A percentile compares a stretch with the other conserved stretches of the same genome.
These are phyloP conservation scores for Pyricularia grisea DNA, from an alignment of 2,329 filamentous ascomycete species.

Conservation along the genomic window DNA sequence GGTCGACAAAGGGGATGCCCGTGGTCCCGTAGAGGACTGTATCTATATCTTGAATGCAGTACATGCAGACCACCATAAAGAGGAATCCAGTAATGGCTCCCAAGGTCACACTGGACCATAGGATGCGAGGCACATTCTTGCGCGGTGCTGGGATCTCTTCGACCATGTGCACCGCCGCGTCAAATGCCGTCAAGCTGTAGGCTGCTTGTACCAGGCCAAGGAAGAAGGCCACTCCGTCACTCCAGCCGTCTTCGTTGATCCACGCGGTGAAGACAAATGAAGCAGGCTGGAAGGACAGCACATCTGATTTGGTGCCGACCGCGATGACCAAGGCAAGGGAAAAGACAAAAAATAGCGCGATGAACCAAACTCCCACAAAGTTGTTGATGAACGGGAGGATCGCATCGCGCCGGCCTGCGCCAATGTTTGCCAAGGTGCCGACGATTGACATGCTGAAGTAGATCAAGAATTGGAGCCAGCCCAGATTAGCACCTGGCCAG, in stretches of 20 bases:
- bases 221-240: constrained; percentile 12
- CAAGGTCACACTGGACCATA: constrained; percentile 23
- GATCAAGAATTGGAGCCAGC: not conserved
- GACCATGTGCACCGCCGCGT: constrained; percentile 44
- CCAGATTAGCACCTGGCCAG: not conserved
- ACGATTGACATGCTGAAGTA: not conserved
- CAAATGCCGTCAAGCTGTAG: constrained; percentile 40
- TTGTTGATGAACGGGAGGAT: constrained; percentile 44
- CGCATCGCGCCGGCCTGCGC: constrained; percentile 37
- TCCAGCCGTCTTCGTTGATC: not conserved
- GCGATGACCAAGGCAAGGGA: not conserved
- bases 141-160: constrained; percentile 51
- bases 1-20: not conserved
- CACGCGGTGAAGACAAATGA: not conserved
- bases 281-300: not conserved
- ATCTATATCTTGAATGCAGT: not conserved
- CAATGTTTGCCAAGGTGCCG: constrained; percentile 32
- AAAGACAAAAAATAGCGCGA: constrained; percentile 9
- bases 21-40: not conserved
- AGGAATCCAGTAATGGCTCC: not conserved
- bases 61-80: not conserved
- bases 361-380: constrained; percentile 37
- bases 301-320: not conserved
- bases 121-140: constrained; percentile 53
- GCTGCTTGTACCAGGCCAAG: constrained; percentile 44